These are phyloP conservation scores for Symbiodinium pilosum DNA, from an alignment of 73 alveolate genomes.

Conservation along the genomic window DNA sequence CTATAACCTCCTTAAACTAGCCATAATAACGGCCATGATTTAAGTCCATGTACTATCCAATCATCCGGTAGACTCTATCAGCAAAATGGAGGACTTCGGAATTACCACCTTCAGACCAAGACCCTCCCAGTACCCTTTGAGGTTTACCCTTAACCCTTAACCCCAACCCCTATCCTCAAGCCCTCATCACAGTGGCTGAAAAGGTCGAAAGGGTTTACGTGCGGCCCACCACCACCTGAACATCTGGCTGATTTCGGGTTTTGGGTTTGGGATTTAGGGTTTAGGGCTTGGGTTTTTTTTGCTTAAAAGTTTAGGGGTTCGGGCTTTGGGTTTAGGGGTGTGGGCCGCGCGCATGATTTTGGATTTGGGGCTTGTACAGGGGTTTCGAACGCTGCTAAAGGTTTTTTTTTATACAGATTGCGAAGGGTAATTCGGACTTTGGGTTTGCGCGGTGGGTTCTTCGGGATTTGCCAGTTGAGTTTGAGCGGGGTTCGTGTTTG, in stretches of 20 bases:
- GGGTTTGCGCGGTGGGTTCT: not conserved
- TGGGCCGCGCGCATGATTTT: not conserved
- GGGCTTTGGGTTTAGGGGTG: not conserved
- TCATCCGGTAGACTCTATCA: too few relatives aligned
- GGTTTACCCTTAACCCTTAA: not conserved
- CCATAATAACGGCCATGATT: too few relatives aligned
- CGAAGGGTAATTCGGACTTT: not conserved
- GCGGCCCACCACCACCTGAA: conserved; percentile 6
- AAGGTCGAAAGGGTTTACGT: conserved; percentile 43
- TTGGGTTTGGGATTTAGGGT: not conserved
- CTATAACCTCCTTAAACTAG: too few relatives aligned
- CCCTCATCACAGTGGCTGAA: not conserved
- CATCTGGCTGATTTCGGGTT: not conserved
- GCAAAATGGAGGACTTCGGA: too few relatives aligned
- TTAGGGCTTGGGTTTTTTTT: not conserved
- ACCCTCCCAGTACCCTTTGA: too few relatives aligned
- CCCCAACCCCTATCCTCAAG: not conserved
- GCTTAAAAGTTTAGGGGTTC: not conserved
- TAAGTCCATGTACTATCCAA: too few relatives aligned
- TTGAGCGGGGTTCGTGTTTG: not conserved
- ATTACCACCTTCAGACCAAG: too few relatives aligned
- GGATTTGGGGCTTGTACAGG: not conserved
- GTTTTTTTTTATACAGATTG: too few relatives aligned
- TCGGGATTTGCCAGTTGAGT: not conserved
- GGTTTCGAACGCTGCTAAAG: not conserved